Conservation (phyloP, 257 asterid genomes). For the Ligustrum vulgare region DNA sequence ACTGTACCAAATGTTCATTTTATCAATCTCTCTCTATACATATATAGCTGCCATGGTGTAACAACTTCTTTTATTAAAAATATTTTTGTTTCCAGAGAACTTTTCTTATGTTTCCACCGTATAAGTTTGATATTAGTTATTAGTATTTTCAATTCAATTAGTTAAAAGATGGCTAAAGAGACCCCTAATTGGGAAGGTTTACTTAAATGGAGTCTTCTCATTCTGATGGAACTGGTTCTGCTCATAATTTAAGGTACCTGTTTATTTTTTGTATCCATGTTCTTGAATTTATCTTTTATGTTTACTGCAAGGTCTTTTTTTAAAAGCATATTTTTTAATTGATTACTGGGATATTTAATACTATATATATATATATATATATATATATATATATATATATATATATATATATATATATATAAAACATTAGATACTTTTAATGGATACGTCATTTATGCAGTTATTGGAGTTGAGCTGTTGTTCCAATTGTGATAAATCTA, state of each 20-base stretch:
- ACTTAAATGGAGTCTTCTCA: slow-evolving; percentile 94
- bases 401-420: too few relatives aligned
- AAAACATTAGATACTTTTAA: too few relatives aligned
- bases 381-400: too few relatives aligned
- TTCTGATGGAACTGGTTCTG: slow-evolving; percentile 64
- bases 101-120: too few relatives aligned
- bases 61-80: too few relatives aligned
- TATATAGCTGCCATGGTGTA: neutral
- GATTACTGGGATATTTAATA: too few relatives aligned
- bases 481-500: neutral
- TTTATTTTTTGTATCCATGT: neutral
- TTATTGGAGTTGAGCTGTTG: neutral
- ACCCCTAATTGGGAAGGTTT: slow-evolving; percentile 93
- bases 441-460: too few relatives aligned
- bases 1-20: slow-evolving; percentile 34
- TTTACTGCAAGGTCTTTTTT: too few relatives aligned
- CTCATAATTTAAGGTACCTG: slow-evolving; percentile 69
- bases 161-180: slow-evolving; percentile 59
- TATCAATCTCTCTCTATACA: neutral
- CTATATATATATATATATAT: too few relatives aligned
- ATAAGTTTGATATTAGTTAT: neutral
- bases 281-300: neutral
- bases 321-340: too few relatives aligned
- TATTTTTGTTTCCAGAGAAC: neutral
- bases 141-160: neutral